phyloP scores from a whole-genome alignment of 805 yeast genomes.

The Tetrapisispora pingtungensis region DNA sequence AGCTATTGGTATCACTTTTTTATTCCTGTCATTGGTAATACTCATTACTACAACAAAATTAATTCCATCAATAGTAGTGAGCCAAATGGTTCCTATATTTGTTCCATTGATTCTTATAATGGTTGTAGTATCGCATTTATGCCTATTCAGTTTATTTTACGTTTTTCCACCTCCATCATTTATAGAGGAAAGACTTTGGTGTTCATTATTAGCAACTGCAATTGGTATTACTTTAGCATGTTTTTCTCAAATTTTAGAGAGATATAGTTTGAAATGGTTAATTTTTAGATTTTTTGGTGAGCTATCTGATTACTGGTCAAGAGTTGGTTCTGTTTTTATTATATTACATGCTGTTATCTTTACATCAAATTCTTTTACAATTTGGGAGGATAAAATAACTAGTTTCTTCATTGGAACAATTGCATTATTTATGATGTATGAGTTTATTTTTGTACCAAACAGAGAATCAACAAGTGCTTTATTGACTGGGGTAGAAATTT shows the following conservation, averaged over 20 bases:
- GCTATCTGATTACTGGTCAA: constrained; percentile 66
- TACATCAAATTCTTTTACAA: constrained; percentile 85
- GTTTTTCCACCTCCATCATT: constrained; percentile 49
- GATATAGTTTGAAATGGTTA: constrained; percentile 65
- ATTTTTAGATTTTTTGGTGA: constrained; percentile 42
- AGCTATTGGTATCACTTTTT: constrained; percentile 49
- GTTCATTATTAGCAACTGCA: constrained; percentile 52
- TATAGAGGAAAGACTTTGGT: constrained; percentile 36
- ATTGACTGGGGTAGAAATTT: constrained; percentile 27
- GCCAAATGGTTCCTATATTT: constrained; percentile 68
- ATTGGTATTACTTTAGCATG: constrained; percentile 66
- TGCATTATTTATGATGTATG: constrained; percentile 48
- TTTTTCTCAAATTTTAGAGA: constrained; percentile 66
- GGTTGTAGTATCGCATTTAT: constrained; percentile 49
- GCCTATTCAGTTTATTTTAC: constrained; percentile 49
- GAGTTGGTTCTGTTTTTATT: constrained; percentile 50
- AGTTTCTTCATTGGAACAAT: constrained; percentile 52
- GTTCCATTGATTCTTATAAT: constrained; percentile 61
- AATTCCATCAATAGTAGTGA: constrained; percentile 67
- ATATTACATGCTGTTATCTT: constrained; percentile 58
- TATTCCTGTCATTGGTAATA: constrained; percentile 47
- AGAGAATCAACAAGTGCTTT: constrained; percentile 33
- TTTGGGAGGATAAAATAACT: constrained; percentile 84
- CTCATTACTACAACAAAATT: constrained; percentile 59
- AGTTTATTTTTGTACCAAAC: constrained; percentile 29